These are phyloP conservation scores for Kwoniella sp. DNA, from an alignment of 768 basidiomycete species.

Conservation along the genomic window DNA sequence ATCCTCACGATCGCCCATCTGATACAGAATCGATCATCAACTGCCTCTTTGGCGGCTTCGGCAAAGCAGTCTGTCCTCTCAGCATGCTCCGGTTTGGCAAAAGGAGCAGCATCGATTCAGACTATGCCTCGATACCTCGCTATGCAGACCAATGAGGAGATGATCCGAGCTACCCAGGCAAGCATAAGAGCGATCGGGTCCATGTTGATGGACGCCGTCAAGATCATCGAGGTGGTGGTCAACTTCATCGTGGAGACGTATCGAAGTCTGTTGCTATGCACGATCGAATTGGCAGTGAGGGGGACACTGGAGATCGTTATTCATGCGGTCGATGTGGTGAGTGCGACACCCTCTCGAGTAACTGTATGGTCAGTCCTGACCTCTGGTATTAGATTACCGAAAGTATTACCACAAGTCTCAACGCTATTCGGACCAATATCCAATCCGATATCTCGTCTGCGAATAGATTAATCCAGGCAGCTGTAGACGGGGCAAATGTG, in stretches of 20 bases:
- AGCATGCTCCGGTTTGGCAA: conserved; percentile 82
- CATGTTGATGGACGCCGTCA: conserved; percentile 68
- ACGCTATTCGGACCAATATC: conserved; percentile 68
- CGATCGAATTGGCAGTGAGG: conserved; percentile 82
- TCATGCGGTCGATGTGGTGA: conserved; percentile 77
- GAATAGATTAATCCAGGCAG: conserved; percentile 69
- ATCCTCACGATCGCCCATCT: conserved; percentile 84
- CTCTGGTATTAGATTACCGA: conserved; percentile 65
- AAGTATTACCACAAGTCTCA: conserved; percentile 67
- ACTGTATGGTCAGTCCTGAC: not conserved
- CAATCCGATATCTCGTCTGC: conserved; percentile 70
- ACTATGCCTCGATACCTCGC: conserved; percentile 90
- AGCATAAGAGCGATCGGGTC: conserved; percentile 75
- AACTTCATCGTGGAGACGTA: conserved; percentile 91
- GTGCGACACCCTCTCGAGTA: conserved; percentile 41
- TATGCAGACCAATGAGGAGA: conserved; percentile 76
- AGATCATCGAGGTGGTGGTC: conserved; percentile 81
- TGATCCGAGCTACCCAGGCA: conserved; percentile 75
- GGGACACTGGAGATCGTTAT: conserved; percentile 80
- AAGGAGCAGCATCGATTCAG: conserved; percentile 76
- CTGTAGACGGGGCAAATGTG: conserved; percentile 71
- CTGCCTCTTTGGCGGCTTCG: conserved; percentile 68
- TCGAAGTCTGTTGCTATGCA: conserved; percentile 90
- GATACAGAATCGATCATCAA: conserved; percentile 69
- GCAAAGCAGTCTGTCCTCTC: conserved; percentile 77